phyloP scores from a whole-genome alignment of 2,329 filamentous ascomycete species.

The Paecilomyces niveus region DNA sequence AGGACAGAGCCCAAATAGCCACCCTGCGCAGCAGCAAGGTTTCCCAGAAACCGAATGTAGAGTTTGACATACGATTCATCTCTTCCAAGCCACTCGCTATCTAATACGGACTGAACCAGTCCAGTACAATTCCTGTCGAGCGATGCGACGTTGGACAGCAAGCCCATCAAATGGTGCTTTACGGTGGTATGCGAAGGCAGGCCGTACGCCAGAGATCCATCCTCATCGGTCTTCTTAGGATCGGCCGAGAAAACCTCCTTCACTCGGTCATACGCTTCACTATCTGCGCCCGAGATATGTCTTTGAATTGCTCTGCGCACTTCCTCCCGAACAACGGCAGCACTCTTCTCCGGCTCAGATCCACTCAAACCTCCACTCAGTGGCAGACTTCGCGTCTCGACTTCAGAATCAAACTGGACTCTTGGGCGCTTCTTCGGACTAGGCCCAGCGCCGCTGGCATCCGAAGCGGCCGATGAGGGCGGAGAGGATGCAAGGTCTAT shows the following conservation, averaged over 20 bases:
- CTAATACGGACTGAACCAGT: slow-evolving; percentile 51
- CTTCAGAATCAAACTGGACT: slow-evolving; percentile 36
- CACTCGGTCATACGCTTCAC: slow-evolving; percentile 50
- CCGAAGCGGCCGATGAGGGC: slow-evolving; percentile 21
- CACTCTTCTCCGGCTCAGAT: slow-evolving; percentile 46
- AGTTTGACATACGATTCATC: slow-evolving; percentile 53
- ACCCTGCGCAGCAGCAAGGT: slow-evolving; percentile 73
- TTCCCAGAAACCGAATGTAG: slow-evolving; percentile 51
- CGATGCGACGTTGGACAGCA: slow-evolving; percentile 49
- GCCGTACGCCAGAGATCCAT: slow-evolving; percentile 29
- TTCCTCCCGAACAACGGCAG: slow-evolving; percentile 54
- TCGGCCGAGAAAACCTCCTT: slow-evolving; percentile 46
- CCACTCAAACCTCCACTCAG: slow-evolving; percentile 36
- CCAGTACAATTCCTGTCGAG: slow-evolving; percentile 51
- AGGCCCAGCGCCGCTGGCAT: slow-evolving; percentile 15
- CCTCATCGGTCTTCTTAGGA: slow-evolving; percentile 33
- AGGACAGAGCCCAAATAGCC: slow-evolving; percentile 69
- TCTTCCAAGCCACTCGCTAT: slow-evolving; percentile 55
- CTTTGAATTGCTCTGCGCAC: slow-evolving; percentile 52
- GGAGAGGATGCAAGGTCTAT: slow-evolving; percentile 26
- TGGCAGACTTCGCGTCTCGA: slow-evolving; percentile 20
- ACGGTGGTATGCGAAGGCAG: slow-evolving; percentile 47
- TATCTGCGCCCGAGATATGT: slow-evolving; percentile 46
- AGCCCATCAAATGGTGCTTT: slow-evolving; percentile 53
- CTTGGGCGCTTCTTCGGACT: slow-evolving; percentile 34